phyloP scores from a whole-genome alignment of 2,329 filamentous ascomycete species.

The Pyrenophora graminea region DNA sequence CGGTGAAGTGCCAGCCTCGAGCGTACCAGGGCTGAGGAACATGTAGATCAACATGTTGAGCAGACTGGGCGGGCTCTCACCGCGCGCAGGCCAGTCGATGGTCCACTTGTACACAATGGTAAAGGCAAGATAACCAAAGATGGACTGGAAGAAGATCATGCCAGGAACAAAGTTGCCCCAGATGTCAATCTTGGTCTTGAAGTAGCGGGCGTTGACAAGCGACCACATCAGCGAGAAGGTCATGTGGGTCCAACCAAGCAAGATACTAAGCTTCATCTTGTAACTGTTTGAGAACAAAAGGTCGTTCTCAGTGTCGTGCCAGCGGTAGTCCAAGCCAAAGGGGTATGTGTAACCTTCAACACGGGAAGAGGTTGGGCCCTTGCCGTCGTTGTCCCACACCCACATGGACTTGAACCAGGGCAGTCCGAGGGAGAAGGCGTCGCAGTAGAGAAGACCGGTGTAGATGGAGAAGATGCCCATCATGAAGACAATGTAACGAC shows the following conservation, averaged over 20 bases:
- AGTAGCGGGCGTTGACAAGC: constrained; percentile 90
- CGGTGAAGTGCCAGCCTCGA: constrained; percentile 63
- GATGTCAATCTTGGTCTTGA: constrained; percentile 92
- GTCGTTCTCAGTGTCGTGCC: constrained; percentile 95
- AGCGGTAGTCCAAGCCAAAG: constrained; percentile 93
- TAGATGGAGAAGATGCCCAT: constrained; percentile 98
- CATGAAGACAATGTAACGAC: constrained; percentile 96
- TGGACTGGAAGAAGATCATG: constrained; percentile 99
- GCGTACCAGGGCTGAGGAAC: constrained; percentile 85
- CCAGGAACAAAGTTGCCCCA: constrained; percentile 97
- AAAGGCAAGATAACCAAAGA: constrained; percentile 94
- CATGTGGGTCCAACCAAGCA: constrained; percentile 98
- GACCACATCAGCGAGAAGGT: constrained; percentile 95
- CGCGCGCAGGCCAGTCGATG: constrained; percentile 77
- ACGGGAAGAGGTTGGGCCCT: constrained; percentile 66
- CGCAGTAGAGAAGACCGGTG: constrained; percentile 96
- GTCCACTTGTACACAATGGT: constrained; percentile 98
- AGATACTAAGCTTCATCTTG: constrained; percentile 99
- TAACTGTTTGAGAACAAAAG: constrained; percentile 96
- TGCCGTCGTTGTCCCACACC: constrained; percentile 75
- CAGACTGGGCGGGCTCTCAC: constrained; percentile 76
- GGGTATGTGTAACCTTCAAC: constrained; percentile 83
- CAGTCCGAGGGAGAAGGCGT: constrained; percentile 92
- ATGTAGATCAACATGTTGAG: constrained; percentile 99
- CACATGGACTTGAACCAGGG: constrained; percentile 88